phyloP scores from a whole-genome alignment of 805 yeast genomes.

The Candida chauliodis region DNA sequence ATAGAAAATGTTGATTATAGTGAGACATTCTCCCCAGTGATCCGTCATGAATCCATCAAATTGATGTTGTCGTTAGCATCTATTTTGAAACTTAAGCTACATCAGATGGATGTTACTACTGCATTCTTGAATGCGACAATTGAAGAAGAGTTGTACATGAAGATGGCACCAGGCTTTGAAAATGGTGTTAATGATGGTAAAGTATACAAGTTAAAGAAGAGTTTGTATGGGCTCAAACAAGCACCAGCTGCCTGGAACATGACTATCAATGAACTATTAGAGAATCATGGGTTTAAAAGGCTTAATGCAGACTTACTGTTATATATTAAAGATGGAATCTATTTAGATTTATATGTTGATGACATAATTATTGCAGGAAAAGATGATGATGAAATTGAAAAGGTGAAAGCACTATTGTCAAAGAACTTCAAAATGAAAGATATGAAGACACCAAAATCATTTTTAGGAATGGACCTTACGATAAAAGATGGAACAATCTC shows the following conservation, averaged over 20 bases:
- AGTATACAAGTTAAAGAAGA: background rate
- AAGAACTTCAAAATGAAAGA: no score
- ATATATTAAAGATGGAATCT: background rate
- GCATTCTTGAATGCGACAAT: background rate
- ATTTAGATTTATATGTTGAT: conserved; percentile 1
- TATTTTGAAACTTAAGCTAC: background rate
- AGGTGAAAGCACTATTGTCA: background rate
- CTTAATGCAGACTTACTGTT: background rate
- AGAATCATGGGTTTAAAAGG: background rate
- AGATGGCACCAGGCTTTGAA: background rate
- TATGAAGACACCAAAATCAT: no score
- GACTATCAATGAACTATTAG: background rate
- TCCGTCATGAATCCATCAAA: background rate
- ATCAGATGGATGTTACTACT: background rate
- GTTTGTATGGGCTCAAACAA: background rate
- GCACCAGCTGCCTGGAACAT: background rate
- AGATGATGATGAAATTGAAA: background rate
- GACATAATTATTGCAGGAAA: background rate
- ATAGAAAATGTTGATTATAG: background rate
- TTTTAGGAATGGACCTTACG: background rate
- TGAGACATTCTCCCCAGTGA: background rate
- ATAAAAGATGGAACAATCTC: no score
- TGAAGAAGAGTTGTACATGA: background rate
- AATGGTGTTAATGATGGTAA: background rate
- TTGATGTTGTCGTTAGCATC: no score